phyloP scores from a whole-genome alignment of 345 rosid species.

The Murraya paniculata region DNA sequence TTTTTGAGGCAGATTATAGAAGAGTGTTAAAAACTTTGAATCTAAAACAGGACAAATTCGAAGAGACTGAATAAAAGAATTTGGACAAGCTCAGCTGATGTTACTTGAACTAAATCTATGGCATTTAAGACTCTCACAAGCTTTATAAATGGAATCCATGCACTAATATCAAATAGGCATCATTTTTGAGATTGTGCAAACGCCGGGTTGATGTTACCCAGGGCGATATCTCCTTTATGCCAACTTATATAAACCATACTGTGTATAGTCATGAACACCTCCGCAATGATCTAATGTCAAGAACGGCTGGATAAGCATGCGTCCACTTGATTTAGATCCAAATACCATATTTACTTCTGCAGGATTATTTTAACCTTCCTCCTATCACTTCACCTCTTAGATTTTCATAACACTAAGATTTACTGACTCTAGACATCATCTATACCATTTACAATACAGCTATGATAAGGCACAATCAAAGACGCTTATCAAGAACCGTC shows the following conservation, averaged over 20 bases:
- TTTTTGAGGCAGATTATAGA: background rate
- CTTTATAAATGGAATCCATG: background rate
- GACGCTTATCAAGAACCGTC: background rate
- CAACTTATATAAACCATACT: background rate
- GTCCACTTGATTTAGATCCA: background rate
- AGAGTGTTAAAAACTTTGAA: background rate
- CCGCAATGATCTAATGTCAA: background rate
- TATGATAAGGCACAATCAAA: background rate
- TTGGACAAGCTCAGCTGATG: conserved; percentile 3
- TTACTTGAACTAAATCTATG: background rate
- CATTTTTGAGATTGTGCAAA: background rate
- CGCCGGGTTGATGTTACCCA: background rate
- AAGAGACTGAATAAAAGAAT: background rate
- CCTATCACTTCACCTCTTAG: background rate
- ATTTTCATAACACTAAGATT: background rate
- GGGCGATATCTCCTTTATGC: background rate
- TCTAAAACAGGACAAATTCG: background rate
- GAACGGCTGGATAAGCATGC: background rate
- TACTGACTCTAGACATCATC: background rate
- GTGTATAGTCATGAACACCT: background rate
- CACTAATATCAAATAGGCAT: background rate
- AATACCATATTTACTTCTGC: background rate
- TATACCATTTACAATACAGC: background rate
- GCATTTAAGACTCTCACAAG: background rate
- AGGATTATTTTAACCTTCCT: background rate